A percentile compares a stretch with the other conserved stretches of the same genome.
These are phyloP conservation scores for Gastrolobium bilobum DNA, from an alignment of 306 rosid species.

Conservation along the genomic window DNA sequence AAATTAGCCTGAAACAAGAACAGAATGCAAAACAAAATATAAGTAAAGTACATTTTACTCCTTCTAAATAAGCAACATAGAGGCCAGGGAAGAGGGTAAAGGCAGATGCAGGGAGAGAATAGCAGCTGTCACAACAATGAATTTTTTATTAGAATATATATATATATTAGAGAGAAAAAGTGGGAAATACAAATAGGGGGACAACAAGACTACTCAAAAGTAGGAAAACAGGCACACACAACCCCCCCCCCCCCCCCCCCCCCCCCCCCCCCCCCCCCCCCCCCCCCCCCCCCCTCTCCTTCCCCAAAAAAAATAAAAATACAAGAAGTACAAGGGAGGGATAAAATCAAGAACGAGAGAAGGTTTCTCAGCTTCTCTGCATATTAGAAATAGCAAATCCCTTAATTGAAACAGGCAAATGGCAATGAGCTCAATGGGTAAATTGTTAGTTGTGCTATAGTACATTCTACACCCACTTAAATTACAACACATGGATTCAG, in stretches of 20 bases:
- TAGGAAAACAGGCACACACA: not conserved
- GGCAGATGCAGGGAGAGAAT: slow-evolving; percentile 10
- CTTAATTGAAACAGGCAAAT: not conserved
- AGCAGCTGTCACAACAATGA: not conserved
- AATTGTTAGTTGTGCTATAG: too few species aligned
- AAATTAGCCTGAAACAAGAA: slow-evolving; percentile 74
- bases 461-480: too few species aligned
- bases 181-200: not conserved
- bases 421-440: not conserved
- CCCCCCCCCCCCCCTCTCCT: too few species aligned
- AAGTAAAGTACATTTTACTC: slow-evolving; percentile 14
- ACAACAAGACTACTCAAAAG: not conserved
- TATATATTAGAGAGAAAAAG: too few species aligned
- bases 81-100: slow-evolving; percentile 30
- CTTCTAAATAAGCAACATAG: slow-evolving; percentile 24
- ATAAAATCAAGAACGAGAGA: not conserved
- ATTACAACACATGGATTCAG: too few species aligned
- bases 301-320: too few species aligned
- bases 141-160: not conserved
- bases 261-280: too few species aligned
- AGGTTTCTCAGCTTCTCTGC: slow-evolving; percentile 18
- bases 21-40: slow-evolving; percentile 5
- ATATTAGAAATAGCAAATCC: slow-evolving; percentile 22
- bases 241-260: too few species aligned
- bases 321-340: too few species aligned